Evolutionary conservation across 1,139 yeast genomes (phyloP).

Genomic region (Yamadazyma songkhlaensis): DNA sequence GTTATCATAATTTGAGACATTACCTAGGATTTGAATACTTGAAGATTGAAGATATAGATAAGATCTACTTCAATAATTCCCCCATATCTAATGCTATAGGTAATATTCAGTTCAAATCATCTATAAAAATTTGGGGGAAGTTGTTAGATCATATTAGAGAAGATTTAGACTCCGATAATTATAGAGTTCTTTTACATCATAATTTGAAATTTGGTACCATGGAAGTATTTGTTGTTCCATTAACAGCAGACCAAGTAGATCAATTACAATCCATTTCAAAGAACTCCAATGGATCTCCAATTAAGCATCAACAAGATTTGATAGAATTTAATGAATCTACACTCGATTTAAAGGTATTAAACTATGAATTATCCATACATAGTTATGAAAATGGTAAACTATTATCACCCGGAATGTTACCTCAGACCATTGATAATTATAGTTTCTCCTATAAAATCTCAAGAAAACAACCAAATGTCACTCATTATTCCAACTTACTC

Average conservation of each 20-base stretch:
- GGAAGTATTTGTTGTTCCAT: slow-evolving; percentile 31
- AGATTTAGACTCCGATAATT: slow-evolving; percentile 24
- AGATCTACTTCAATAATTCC: slow-evolving; percentile 23
- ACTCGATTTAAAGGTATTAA: slow-evolving; percentile 2
- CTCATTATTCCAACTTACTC: not conserved
- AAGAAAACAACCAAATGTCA: slow-evolving; percentile 7
- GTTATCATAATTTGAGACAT: slow-evolving; percentile 78
- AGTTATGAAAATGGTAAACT: slow-evolving; percentile 7
- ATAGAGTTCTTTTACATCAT: slow-evolving; percentile 25
- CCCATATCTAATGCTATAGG: slow-evolving; percentile 52
- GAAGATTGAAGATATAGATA: slow-evolving; percentile 71
- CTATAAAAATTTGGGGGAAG: slow-evolving; percentile 55
- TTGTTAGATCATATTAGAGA: slow-evolving; percentile 40
- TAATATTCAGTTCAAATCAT: slow-evolving; percentile 65
- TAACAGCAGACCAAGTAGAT: slow-evolving; percentile 23
- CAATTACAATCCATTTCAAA: slow-evolving; percentile 25
- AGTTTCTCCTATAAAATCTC: slow-evolving; percentile 8
- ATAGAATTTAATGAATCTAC: slow-evolving; percentile 10
- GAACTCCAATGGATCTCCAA: slow-evolving; percentile 1
- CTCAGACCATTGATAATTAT: slow-evolving; percentile 9
- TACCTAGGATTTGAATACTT: slow-evolving; percentile 91
- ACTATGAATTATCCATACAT: slow-evolving; percentile 8
- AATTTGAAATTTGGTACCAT: slow-evolving; percentile 14
- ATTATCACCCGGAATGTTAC: slow-evolving; percentile 8
- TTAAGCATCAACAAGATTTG: slow-evolving; percentile 4